Evolutionary conservation across 805 yeast genomes (phyloP), one percentile per base, ranked within the genome.

Genomic region (Candida parachauliodes): DNA sequence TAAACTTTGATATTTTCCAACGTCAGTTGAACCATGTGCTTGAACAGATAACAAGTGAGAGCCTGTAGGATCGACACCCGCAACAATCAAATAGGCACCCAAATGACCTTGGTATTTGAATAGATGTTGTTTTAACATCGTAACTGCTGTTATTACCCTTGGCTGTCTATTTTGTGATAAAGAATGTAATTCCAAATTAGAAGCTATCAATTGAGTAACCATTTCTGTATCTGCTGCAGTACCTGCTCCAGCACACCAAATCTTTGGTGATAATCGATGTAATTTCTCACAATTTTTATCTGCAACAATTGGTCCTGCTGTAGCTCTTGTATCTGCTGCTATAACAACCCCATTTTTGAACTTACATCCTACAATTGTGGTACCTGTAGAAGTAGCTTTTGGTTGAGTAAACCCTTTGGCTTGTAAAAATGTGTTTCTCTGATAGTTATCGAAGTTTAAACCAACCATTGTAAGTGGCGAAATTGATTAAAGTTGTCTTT

Each of bases 171-270:
- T 80, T 23, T 91, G 81, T 51, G 83, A 80, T 64, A 88, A 70
- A 7, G 94, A 72, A 62, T 91, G 98, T 44, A 93, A 70, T 64
- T 93, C 98, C 47, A 93, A 69, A 59, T 91, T 89, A 26, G 96
- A 86, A 25, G 88, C 79, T 49, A 88, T 88, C 55, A 93, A 72
- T 61, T 88, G 96, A 4, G 98, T 93, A 27, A 93, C 98, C 80
- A 88, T 88, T 61, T 93, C 98, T 9, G 97, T 93, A 60, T 93
- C 98, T 6, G 98, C 98, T 21, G 98, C 98, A n/a, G 98, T 93
- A 62, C 98, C 98, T 3, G 98, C 98, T 54, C 98, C 98, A 36
- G 98, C 98, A 79, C 98, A 91, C 97, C 97, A 91, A 58, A 89
- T 88, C 55, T 75, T 77, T 8, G 97, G 96, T 5, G 96, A 76